phyloP scores from a whole-genome alignment of 108 stramenopile genomes.

The Cyclotella baltica region DNA sequence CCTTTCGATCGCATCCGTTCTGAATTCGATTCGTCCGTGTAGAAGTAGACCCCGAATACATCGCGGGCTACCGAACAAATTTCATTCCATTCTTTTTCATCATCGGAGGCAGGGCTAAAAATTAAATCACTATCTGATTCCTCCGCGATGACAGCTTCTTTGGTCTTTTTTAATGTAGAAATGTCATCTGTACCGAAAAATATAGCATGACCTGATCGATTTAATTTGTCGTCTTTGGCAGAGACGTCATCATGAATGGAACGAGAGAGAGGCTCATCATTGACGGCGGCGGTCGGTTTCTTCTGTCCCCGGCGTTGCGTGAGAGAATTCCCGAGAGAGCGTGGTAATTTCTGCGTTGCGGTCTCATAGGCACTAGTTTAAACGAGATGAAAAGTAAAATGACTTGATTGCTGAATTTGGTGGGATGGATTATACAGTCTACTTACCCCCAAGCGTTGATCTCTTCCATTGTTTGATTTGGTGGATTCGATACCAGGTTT shows the following conservation, averaged over 20 bases:
- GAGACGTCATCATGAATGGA: too few species aligned
- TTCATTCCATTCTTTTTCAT: background rate
- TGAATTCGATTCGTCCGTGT: background rate
- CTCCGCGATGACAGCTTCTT: constrained; percentile 3
- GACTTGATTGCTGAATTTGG: background rate
- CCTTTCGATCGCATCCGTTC: background rate
- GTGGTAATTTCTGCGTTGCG: too few species aligned
- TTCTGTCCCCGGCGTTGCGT: background rate
- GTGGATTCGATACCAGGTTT: too few species aligned
- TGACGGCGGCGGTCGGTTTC: background rate
- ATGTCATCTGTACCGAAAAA: constrained; percentile 28
- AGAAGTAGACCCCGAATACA: background rate
- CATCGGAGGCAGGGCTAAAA: background rate
- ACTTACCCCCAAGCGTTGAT: constrained; percentile 36
- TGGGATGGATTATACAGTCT: too few species aligned
- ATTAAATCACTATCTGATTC: background rate
- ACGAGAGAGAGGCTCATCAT: background rate
- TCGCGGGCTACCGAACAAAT: background rate
- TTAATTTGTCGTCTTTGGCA: background rate
- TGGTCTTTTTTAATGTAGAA: constrained; percentile 5
- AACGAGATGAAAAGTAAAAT: background rate
- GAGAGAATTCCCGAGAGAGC: too few species aligned
- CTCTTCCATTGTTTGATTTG: constrained; percentile 24
- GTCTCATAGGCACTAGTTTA: background rate
- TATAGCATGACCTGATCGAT: background rate